Conservation (phyloP, 345 rosid species). For the Conringia planisiliqua region DNA sequence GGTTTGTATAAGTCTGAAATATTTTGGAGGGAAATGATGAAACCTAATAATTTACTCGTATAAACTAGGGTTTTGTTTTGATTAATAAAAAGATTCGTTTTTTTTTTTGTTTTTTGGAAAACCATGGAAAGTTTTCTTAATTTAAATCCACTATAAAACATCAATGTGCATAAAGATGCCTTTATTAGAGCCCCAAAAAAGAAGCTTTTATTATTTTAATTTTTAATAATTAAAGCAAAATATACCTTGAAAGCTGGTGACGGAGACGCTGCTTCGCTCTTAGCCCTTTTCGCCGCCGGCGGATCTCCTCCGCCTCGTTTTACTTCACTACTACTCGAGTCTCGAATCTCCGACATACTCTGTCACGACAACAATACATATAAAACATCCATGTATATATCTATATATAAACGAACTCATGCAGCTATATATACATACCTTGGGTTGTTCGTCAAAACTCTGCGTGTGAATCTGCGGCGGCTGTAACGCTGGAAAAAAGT, state of each 20-base stretch:
- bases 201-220: constrained; percentile 23
- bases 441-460: constrained; percentile 47
- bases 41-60: neutral
- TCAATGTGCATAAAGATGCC: constrained; percentile 28
- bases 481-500: constrained; percentile 58
- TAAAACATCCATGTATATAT: neutral
- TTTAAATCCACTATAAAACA: neutral
- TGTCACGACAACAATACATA: constrained; percentile 16
- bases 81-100: constrained; percentile 4
- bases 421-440: constrained; percentile 28
- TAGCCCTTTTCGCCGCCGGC: constrained; percentile 58
- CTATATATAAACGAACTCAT: neutral
- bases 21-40: neutral
- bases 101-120: neutral
- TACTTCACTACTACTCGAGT: constrained; percentile 45
- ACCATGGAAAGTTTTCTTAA: constrained; percentile 9
- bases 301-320: constrained; percentile 74
- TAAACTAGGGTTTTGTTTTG: constrained; percentile 9
- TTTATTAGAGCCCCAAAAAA: constrained; percentile 20
- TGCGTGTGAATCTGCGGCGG: constrained; percentile 45
- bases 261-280: constrained; percentile 72
- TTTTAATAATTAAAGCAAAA: constrained; percentile 3
- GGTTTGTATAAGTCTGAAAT: neutral
- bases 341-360: constrained; percentile 52
- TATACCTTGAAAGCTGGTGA: constrained; percentile 92